Evolutionary conservation across 1,139 yeast genomes (phyloP), one percentile per base, ranked within the genome.

Genomic region (Pichia sp.): DNA sequence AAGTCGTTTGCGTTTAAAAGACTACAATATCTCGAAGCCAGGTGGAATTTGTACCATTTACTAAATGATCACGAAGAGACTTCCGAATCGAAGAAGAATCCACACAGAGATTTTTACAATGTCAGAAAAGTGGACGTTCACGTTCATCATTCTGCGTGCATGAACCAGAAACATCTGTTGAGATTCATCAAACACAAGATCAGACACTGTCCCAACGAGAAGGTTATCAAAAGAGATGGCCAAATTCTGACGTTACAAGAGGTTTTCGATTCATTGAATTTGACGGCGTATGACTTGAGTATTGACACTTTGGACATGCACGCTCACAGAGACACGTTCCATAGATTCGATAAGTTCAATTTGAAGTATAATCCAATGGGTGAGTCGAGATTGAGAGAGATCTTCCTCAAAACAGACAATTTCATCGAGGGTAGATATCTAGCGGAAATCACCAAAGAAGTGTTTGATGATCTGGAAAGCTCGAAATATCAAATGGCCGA

Each of bases 271-370:
- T 88, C 97, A 36, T 74, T 94, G 62, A 81, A 87, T 46, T 72
- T 94, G 51, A 82, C 95, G 0, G 97, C 97, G 1, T 94, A 94
- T 61, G 98, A 94, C 61, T 71, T 94, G 51, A 85, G 95, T 47
- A 92, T 94, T 57, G 99, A 94, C 59, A 92, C 98, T 1, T 75
- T 94, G 54, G 98, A 94, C 65, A 94, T 94, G 99, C 99, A 94
- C 65, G 97, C 99, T 3, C 98, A 94, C 64, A 86, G 92, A 51
- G 98, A 94, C 61, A 84, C 97, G 0, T 94, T 94, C 75, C 98
- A 94, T 65, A 76, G 98, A 57, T 94, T 94, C 61, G 99, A 94
- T 66, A 94, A 94, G 66, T 94, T 94, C 73, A 94, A 94, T 64
- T 73, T 94, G 67, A 94, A 94, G 65, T 94, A 94, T 68, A 94